A percentile compares a stretch with the other conserved stretches of the same genome.
These are phyloP conservation scores for Colletotrichum melonis DNA, from an alignment of 2,329 filamentous ascomycete species.

Conservation along the genomic window DNA sequence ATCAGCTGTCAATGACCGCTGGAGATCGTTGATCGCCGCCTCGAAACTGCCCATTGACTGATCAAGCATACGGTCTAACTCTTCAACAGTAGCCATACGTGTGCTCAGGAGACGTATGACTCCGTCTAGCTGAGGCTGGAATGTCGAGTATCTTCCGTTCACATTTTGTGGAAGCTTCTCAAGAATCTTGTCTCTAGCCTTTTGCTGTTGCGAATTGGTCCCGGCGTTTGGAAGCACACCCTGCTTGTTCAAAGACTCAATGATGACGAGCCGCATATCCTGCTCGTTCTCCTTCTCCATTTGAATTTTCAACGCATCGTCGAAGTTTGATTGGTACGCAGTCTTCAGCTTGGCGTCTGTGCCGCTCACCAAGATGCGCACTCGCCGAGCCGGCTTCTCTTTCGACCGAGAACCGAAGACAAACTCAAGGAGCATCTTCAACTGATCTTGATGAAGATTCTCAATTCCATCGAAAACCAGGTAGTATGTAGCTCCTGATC, in stretches of 20 bases:
- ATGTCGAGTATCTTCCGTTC: neutral
- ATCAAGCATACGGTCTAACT: neutral
- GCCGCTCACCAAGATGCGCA: neutral
- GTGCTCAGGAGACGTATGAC: neutral
- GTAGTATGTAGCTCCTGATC: neutral
- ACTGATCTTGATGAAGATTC: neutral
- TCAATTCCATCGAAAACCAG: neutral
- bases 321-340: neutral
- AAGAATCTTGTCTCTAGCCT: neutral
- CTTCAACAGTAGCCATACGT: neutral
- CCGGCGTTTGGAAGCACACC: neutral
- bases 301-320: neutral
- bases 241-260: neutral
- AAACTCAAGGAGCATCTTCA: neutral
- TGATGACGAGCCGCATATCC: neutral
- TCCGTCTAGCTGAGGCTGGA: neutral
- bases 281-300: neutral
- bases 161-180: neutral
- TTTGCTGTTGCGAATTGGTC: neutral
- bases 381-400: neutral
- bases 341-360: neutral
- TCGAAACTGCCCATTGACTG: neutral
- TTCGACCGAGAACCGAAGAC: neutral
- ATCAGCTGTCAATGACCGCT: neutral
- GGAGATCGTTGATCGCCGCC: neutral